Evolutionary conservation across 164 flowering plant species (phyloP).

Genomic region (Cinnamomum chago): DNA sequence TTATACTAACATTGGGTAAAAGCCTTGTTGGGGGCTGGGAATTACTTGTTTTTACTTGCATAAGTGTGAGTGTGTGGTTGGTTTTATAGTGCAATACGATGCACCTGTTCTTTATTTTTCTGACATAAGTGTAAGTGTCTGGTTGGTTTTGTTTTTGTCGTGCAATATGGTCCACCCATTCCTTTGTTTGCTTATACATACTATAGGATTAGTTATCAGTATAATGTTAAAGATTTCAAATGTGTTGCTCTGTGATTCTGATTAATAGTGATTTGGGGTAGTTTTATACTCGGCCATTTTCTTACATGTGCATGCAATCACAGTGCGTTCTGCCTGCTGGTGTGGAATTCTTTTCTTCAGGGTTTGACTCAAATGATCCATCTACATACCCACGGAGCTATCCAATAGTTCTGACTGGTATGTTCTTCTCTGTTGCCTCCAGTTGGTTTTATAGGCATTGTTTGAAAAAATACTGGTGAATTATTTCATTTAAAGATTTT

Average conservation of each 20-base stretch:
- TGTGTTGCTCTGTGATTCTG: background rate
- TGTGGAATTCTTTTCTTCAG: constrained; percentile 72
- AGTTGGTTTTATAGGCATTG: background rate
- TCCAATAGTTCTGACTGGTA: constrained; percentile 97
- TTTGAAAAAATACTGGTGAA: background rate
- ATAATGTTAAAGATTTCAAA: background rate
- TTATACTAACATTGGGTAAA: too few relatives aligned
- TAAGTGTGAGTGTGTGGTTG: too few relatives aligned
- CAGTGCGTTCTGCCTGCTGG: constrained; percentile 99
- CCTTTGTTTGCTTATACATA: background rate
- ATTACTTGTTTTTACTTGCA: too few relatives aligned
- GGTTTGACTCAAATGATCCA: constrained; percentile 53
- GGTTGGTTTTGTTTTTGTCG: too few relatives aligned
- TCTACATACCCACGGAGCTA: constrained; percentile 77
- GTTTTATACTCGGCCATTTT: background rate
- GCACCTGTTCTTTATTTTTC: too few relatives aligned
- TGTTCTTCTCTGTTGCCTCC: background rate
- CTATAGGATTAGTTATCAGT: background rate
- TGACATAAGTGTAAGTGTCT: too few relatives aligned
- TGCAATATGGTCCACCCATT: too few relatives aligned
- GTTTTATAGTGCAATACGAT: too few relatives aligned
- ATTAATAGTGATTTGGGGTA: background rate
- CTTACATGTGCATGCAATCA: constrained; percentile 11
- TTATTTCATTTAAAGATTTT: background rate
- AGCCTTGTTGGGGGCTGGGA: too few relatives aligned